Base-by-base conservation (phyloP, 192 early-diverging fungal genomes). In the Coemansia sp. region DNA sequence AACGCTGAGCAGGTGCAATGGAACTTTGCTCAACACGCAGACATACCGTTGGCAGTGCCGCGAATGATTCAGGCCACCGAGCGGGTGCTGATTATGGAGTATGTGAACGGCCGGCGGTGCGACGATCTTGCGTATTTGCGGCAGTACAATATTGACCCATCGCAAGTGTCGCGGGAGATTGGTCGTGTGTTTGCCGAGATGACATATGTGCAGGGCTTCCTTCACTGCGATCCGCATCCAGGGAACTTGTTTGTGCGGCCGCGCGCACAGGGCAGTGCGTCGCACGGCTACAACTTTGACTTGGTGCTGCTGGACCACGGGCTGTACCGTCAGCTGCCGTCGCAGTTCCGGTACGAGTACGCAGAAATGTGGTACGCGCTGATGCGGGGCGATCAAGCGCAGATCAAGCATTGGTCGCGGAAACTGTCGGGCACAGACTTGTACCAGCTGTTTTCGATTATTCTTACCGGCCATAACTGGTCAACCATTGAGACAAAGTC, bases 161-260 rank as follows among this genome's bases (percentile, higher is more conserved):
- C 79, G 0, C 71, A 87, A 4, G 89, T 98, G 14, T 93, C 93
- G 1, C 76, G 84, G 17, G 88, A 91, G 54, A 83, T 97, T 56
- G 86, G 87, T 0, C 83, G 83, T 3, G 84, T 86, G 5, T 95
- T 93, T 70, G 88, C 88, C 5, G 88, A 95, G 58, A 97, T 97
- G 95, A 93, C 94, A 9, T 95, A 90, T 69, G 77, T 89, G 10
- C 86, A 93, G 56, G 91, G 91, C 5, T 90, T 86, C 60, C 86
- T 91, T 11, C 95, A 97, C 75, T 94, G 93, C 67, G 95, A 97
- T 72, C 94, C 94, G 27, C 95, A 98, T 72, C 92, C 94, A 9
- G 94, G 95, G 8, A 97, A 97, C 72, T 63, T 93, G 24, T 75
- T 92, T 65, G 87, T 93, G 7, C 84, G 88, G 9, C 86, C 89